Conservation (phyloP, 441 rosid genomes). For the Gossypium davidsonii region DNA sequence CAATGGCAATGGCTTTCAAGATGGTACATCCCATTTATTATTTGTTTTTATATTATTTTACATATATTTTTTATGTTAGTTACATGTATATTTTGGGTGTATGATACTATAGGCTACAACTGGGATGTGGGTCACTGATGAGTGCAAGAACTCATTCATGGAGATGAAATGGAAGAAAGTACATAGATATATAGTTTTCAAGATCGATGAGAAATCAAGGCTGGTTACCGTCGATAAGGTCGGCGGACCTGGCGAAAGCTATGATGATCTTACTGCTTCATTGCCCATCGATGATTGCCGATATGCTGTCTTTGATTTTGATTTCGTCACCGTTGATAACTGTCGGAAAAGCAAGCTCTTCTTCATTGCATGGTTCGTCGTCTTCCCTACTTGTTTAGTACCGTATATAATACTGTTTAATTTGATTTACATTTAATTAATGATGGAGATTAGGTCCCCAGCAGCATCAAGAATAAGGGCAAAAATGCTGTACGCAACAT, state of each 20-base stretch:
- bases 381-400: neutral
- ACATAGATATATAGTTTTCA: conserved; percentile 71
- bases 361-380: conserved; percentile 86
- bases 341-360: conserved; percentile 93
- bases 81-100: neutral
- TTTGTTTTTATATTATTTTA: neutral
- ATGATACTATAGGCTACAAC: conserved; percentile 49
- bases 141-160: conserved; percentile 79
- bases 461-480: conserved; percentile 77
- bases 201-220: conserved; percentile 75
- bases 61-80: neutral
- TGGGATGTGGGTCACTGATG: conserved; percentile 81
- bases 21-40: conserved; percentile 38
- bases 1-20: conserved; percentile 97
- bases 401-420: neutral
- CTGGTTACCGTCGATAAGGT: conserved; percentile 75
- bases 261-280: conserved; percentile 61
- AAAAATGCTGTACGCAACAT: conserved; percentile 81
- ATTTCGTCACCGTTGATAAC: conserved; percentile 76
- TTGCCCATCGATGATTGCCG: conserved; percentile 77
- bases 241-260: conserved; percentile 73
- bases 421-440: neutral
- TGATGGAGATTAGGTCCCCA: conserved; percentile 54
- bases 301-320: conserved; percentile 87
- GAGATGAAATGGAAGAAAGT: conserved; percentile 93